Evolutionary conservation across 225 moss, liverwort and hornwort species (phyloP).

Genomic region (Rhytidiadelphus loreus): DNA sequence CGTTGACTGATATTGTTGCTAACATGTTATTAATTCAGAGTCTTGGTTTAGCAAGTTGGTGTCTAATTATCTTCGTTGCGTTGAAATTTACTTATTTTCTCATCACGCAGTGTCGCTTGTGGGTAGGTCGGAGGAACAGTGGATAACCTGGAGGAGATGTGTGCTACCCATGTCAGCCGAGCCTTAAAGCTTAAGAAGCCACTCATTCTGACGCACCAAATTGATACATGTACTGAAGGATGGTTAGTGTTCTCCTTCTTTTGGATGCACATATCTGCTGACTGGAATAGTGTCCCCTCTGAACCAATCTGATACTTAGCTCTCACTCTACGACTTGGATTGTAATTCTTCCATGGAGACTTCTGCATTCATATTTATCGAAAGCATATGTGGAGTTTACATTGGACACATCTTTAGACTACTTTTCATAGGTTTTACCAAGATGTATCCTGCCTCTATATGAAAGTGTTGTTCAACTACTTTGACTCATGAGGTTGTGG

Average conservation of each 20-base stretch:
- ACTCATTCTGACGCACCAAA: slow-evolving; percentile 84
- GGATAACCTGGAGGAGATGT: slow-evolving; percentile 90
- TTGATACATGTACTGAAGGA: slow-evolving; percentile 96
- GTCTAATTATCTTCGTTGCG: neutral
- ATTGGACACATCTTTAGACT: neutral
- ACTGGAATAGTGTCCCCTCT: neutral
- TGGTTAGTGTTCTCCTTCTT: slow-evolving; percentile 41
- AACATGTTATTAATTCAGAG: neutral
- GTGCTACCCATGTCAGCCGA: slow-evolving; percentile 75
- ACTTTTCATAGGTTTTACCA: neutral
- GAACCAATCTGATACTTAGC: neutral
- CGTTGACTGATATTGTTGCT: neutral
- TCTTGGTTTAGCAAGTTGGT: neutral
- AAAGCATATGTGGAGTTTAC: neutral
- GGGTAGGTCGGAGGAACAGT: slow-evolving; percentile 96
- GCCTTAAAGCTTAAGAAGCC: slow-evolving; percentile 56
- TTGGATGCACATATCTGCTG: neutral
- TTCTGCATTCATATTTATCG: neutral
- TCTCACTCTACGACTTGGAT: neutral
- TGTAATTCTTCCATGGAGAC: neutral
- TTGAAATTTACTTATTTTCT: neutral
- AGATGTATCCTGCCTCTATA: neutral
- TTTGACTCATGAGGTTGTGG: neutral
- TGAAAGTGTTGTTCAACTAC: neutral
- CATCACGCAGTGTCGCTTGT: neutral